These are phyloP conservation scores for Epichloe uncinata DNA, from an alignment of 2,329 filamentous ascomycete genomes.

Conservation along the genomic window DNA sequence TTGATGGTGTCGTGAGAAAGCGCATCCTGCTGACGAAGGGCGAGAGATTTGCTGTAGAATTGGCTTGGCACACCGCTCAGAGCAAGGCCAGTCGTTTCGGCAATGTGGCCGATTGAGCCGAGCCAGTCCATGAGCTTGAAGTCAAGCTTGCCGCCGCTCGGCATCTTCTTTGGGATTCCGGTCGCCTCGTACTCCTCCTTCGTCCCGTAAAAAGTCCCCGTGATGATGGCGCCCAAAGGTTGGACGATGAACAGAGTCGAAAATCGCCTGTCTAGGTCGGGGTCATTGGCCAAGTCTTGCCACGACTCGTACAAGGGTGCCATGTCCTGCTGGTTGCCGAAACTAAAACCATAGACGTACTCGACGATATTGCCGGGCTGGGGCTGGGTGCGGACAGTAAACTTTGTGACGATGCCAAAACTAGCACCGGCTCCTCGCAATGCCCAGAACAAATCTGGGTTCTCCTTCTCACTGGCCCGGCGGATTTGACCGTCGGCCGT, in stretches of 20 bases:
- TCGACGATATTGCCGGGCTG: conserved; percentile 43
- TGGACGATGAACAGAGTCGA: conserved; percentile 42
- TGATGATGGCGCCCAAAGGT: conserved; percentile 40
- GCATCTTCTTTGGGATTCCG: conserved; percentile 35
- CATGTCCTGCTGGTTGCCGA: conserved; percentile 33
- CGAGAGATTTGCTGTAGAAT: conserved; percentile 46
- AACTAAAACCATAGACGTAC: conserved; percentile 42
- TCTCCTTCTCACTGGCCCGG: conserved; percentile 31
- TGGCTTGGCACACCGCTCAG: conserved; percentile 32
- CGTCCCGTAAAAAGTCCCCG: conserved; percentile 48
- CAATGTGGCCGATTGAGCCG: conserved; percentile 39
- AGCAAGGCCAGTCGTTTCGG: conserved; percentile 34
- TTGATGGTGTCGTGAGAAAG: conserved; percentile 32
- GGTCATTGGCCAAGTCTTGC: conserved; percentile 43
- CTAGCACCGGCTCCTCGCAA: conserved; percentile 42
- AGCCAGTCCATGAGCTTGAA: conserved; percentile 50
- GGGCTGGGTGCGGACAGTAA: conserved; percentile 40
- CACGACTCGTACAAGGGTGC: conserved; percentile 39
- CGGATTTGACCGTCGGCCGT: conserved; percentile 40
- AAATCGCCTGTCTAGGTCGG: conserved; percentile 43
- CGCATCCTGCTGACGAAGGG: conserved; percentile 34
- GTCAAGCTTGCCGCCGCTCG: conserved; percentile 24
- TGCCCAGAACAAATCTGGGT: conserved; percentile 42
- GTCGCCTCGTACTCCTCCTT: conserved; percentile 39
- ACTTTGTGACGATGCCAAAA: conserved; percentile 44